Base-by-base conservation (phyloP, 495 filamentous ascomycete species). In the Clavariopsis aquatica region DNA sequence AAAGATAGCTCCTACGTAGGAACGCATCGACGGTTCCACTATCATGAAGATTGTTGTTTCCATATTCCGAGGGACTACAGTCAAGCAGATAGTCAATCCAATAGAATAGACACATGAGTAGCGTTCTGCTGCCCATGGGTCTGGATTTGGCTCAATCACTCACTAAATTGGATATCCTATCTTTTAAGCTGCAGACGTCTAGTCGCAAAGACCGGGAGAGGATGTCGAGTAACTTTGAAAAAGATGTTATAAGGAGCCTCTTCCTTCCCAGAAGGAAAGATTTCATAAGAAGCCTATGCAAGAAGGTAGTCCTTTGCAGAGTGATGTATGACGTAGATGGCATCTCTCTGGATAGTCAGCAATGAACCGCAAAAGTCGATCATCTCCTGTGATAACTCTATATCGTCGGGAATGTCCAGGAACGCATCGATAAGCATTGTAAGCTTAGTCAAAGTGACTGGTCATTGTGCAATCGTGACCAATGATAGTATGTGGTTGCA, bases 31-130 rank as follows among this genome's bases (percentile, higher is more conserved):
- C 31, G 31, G 31, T 6, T 34, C 31, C 31, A 34, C 12, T 12
- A 34, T 34, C 31, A 34, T 34, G 12, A 34, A 34, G 31, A 34
- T 34, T 12, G 12, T 34, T 34, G 12, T 5, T 34, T 12, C 6
- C 31, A 34, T 34, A 6, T 12, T 34, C 12, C 5, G 5, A 12
- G 12, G 31, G 31, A 12, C 12, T 12, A 34, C 31, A 34, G 31
- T 34, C 31, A 12, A 34, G 31, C 5, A 34, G 31, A 34, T 34
- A 12, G 31, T 34, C 31, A 34, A 34, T 34, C 31, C 31, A 34
- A 34, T 34, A 34, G n/a, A 47, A n/a, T 47, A 47, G 45, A 47
- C 19, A 47, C 45, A 47, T n/a, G 15, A 47, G 45, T 47, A 47
- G 45, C 45, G 15, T 47, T 5, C 7, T n/a, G 45, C 22, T 47